Evolutionary conservation across 768 basidiomycete genomes (phyloP), one percentile per base, ranked within the genome.

Genomic region (Obba rivulosa): DNA sequence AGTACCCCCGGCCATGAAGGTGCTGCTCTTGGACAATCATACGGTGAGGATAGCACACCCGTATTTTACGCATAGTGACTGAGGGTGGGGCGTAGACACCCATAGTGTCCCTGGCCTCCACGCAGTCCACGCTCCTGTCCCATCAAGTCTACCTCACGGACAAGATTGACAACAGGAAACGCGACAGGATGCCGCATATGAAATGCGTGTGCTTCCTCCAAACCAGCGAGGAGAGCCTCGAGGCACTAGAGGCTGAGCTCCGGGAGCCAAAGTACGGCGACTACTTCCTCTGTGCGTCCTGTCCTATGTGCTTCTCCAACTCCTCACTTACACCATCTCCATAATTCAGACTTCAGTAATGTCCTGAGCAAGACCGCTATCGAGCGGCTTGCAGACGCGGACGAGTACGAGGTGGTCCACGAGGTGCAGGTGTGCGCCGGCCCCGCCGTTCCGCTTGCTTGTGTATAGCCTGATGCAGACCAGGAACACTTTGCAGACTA

Each of bases 401-500:
- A 99, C 63, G 92, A 96, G 66, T 91, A 90, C 54, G 96, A 99
- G 66, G 87, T 97, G 16, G 95, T 99, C 13, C 81, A 83, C 46
- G 96, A 99, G 70, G 89, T 99, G 1, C 96, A 99, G 80, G 94
- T 94, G 60, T 50, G 76, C 54, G 25, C 18, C 36, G 20, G 21
- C 48, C 34, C 14, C 21, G 23, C 34, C 41, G 14, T 18, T 35
- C 40, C 37, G 4, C 24, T 41, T 10, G 31, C 34, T 41, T 45
- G 37, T 37, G 31, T 49, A 38, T 42, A 23, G 18, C 46, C 53
- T 55, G 49, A 59, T 51, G 45, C 24, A 49, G 49, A 37, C 50
- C 72, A 92, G 93, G 96, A 99, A 79, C 92, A 92, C 71, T 99
- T 97, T 66, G 93, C 92, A 55, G 96, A 99, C 66, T 98, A 93